Base-by-base conservation (phyloP, 306 rosid genomes). In the Prinsepia uniflora region DNA sequence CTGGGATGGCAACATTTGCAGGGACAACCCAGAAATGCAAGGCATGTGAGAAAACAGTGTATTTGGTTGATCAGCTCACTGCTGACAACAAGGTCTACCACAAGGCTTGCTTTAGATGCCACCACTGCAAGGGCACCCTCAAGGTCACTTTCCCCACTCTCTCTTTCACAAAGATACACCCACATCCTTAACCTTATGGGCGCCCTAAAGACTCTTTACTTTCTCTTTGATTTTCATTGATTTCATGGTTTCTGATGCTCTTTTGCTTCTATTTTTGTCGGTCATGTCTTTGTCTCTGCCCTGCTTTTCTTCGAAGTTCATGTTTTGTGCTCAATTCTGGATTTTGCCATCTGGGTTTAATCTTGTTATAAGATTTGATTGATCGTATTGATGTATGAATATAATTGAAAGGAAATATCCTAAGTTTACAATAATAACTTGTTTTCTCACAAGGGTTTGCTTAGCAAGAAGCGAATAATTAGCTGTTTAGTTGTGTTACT, bases 81-180 rank as follows among this genome's bases (percentile, higher is more conserved):
- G 92, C 96, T 82, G 99, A 94, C 65, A 76, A 75, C 82, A 91
- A 81, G 76, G 89, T 86, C 73, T 94, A 87, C 66, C 99, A 94
- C 80, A 91, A 87, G 71, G 88, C 90, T 41, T 94, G 99, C 79
- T 94, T 94, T 80, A 91, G 87, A 79, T 94, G 99, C 76, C 95
- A 89, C 79, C 99, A 94, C 75, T 94, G 99, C 87, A 94, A 91
- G 81, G 89, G 96, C 55, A 91, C 97, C 78, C 97, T 94, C 81
- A 91, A 89, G 99, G 99, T 87, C 6, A 9, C 18, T 41, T 30
- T 30, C 4, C 36, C 18, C 49, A 46, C 10, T 46, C 36, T 17
- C 49, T 53, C 40, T 59, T 7, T 41, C 19, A 54, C 8, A 50
- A 50, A 11, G 17, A 50, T 8, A 50, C 18, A 50, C 46, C 54